Percentiles rank a stretch among this genome's conserved stretches.
Conservation (phyloP, 495 filamentous ascomycete genomes). For the Aspergillus cavernicola region DNA sequence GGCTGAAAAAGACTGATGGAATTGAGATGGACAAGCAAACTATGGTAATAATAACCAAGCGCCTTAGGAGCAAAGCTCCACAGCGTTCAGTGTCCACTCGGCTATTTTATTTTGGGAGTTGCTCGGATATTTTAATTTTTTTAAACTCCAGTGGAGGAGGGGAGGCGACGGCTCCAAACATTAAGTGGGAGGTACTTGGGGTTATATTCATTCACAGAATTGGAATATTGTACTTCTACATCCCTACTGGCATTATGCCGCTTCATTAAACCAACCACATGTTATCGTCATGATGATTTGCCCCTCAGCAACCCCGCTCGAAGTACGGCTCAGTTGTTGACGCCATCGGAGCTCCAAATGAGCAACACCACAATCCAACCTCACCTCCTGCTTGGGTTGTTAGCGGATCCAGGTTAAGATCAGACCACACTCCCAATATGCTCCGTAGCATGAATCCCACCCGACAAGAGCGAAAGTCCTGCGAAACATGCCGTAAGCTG, state of each 20-base stretch:
- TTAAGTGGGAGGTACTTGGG: no score
- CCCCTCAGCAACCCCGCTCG: no score
- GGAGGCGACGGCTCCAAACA: no score
- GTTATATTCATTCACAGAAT: no score
- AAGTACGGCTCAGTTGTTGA: not conserved
- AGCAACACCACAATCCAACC: not conserved
- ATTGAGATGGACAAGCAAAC: not conserved
- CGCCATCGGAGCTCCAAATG: slow-evolving; percentile 6
- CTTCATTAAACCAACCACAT: no score
- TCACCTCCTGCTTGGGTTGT: not conserved
- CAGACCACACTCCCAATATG: not conserved
- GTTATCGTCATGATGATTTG: no score
- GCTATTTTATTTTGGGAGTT: not conserved
- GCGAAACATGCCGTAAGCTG: slow-evolving; percentile 7
- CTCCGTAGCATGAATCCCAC: not conserved
- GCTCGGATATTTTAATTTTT: not conserved
- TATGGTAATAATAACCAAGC: not conserved
- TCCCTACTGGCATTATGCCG: no score
- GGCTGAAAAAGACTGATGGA: not conserved
- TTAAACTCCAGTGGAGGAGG: no score
- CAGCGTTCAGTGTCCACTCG: not conserved
- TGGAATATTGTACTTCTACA: no score
- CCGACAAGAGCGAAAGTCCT: slow-evolving; percentile 5
- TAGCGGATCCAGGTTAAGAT: not conserved
- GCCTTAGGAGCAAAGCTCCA: not conserved